Base-by-base conservation (phyloP, 108 stramenopile genomes). In the Stephanodiscus triporus region DNA sequence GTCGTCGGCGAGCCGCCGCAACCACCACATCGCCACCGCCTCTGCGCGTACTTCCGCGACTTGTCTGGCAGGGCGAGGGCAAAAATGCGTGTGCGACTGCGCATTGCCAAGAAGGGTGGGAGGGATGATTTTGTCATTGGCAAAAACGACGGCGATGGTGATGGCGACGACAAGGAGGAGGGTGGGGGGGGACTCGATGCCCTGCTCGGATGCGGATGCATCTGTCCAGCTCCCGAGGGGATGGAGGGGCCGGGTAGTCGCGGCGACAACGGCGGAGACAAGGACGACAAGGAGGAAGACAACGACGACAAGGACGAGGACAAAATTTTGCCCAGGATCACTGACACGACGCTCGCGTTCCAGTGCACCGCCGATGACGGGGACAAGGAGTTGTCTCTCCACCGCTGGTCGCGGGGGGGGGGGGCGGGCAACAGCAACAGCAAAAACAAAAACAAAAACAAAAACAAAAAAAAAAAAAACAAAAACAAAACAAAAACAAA, bases 31-130 rank as follows among this genome's bases (percentile, higher is more conserved):
- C n/a, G n/a, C n/a, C n/a, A n/a, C n/a, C n/a, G n/a, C n/a, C n/a
- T n/a, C n/a, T n/a, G n/a, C n/a, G 77, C 77, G 5, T 78, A 67
- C 40, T 78, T 72, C 50, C 77, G 77, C 24, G 77, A 78, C 47
- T 78, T 70, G 19, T 78, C 77, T 40, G 77, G 77, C 22, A 43
- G 77, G 60, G 77, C 77, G 16, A 58, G 70, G 40, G 70, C 67
- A 36, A 58, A 61, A 26, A 6, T 78, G 11, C 64, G 77, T 22
- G 63, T 62, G 30, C 77, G 70, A 53, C 59, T 78, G n/a, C n/a
- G n/a, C n/a, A n/a, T n/a, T n/a, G n/a, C n/a, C n/a, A n/a, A n/a
- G n/a, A n/a, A n/a, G n/a, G n/a, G n/a, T n/a, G n/a, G n/a, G n/a
- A n/a, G n/a, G n/a, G n/a, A n/a, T n/a, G n/a, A n/a, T 5, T 49